phyloP scores from a whole-genome alignment of 225 moss, liverwort and hornwort genomes.

The Asterella californica region DNA sequence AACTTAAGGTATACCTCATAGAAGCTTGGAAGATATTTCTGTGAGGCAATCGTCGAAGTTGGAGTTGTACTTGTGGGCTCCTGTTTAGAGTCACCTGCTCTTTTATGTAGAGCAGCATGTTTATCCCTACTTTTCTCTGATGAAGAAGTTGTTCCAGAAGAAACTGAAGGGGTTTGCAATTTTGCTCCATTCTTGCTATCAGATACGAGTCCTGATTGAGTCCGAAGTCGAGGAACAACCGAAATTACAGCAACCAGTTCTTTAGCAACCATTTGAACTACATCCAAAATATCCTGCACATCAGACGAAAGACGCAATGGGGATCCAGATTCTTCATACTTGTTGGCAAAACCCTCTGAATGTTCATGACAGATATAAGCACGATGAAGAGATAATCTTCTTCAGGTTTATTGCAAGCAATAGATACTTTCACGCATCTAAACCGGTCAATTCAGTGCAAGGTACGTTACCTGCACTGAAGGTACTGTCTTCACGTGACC shows the following conservation, averaged over 20 bases:
- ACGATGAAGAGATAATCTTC: neutral
- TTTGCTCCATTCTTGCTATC: conserved; percentile 34
- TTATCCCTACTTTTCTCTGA: conserved; percentile 43
- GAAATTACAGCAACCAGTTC: conserved; percentile 54
- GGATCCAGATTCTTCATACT: neutral
- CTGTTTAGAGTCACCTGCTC: conserved; percentile 28
- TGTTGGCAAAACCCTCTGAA: neutral
- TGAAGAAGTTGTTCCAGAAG: conserved; percentile 47
- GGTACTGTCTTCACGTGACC: conserved; percentile 65
- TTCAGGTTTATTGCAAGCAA: neutral
- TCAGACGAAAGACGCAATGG: neutral
- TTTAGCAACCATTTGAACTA: conserved; percentile 50
- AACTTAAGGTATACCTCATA: conserved; percentile 47
- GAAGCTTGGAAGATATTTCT: conserved; percentile 50
- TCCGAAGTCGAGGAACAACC: conserved; percentile 57
- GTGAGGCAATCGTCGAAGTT: conserved; percentile 36
- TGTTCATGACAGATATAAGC: neutral
- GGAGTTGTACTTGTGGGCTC: conserved; percentile 20
- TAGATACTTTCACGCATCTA: neutral
- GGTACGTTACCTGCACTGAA: conserved; percentile 53
- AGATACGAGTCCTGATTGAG: conserved; percentile 29
- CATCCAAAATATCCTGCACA: conserved; percentile 52
- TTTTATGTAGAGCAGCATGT: conserved; percentile 19
- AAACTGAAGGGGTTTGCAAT: conserved; percentile 35
- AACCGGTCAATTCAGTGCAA: neutral